Evolutionary conservation across 805 yeast genomes (phyloP).

Genomic region (Sungouiella blattae): DNA sequence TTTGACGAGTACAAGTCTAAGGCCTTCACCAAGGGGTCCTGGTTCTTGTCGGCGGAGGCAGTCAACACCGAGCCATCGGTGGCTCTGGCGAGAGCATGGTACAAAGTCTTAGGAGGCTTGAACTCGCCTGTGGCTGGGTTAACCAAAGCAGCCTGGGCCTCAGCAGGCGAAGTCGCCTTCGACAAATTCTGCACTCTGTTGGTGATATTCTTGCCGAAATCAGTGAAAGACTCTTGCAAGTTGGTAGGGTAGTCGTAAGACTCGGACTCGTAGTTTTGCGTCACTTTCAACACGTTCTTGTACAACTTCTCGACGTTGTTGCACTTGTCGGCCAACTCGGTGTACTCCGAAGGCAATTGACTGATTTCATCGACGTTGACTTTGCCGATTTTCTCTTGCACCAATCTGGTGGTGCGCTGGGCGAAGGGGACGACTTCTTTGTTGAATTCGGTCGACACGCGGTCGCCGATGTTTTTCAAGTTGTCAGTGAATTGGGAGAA

Average conservation of each 20-base stretch:
- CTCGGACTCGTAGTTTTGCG: constrained; percentile 63
- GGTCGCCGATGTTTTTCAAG: constrained; percentile 38
- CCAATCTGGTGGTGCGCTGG: constrained; percentile 72
- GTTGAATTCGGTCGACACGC: constrained; percentile 53
- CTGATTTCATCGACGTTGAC: constrained; percentile 63
- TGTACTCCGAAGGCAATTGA: constrained; percentile 79
- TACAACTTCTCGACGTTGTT: constrained; percentile 40
- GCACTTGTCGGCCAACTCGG: constrained; percentile 41
- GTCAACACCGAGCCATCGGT: constrained; percentile 51
- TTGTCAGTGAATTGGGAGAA: constrained; percentile 41
- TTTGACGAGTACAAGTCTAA: constrained; percentile 65
- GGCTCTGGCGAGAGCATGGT: constrained; percentile 78
- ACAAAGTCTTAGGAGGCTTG: constrained; percentile 73
- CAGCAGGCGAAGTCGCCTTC: constrained; percentile 72
- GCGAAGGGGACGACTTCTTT: constrained; percentile 59
- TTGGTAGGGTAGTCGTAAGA: constrained; percentile 82
- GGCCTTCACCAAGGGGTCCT: constrained; percentile 55
- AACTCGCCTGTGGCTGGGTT: constrained; percentile 40
- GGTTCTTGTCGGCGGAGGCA: constrained; percentile 35
- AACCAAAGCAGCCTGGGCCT: constrained; percentile 70
- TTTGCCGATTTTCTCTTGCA: constrained; percentile 77
- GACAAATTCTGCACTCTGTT: constrained; percentile 64
- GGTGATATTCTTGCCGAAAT: constrained; percentile 63
- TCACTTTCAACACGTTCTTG: constrained; percentile 40
- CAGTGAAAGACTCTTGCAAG: constrained; percentile 69